phyloP scores from a whole-genome alignment of 345 rosid genomes.

The Hibiscus tridactylites region DNA sequence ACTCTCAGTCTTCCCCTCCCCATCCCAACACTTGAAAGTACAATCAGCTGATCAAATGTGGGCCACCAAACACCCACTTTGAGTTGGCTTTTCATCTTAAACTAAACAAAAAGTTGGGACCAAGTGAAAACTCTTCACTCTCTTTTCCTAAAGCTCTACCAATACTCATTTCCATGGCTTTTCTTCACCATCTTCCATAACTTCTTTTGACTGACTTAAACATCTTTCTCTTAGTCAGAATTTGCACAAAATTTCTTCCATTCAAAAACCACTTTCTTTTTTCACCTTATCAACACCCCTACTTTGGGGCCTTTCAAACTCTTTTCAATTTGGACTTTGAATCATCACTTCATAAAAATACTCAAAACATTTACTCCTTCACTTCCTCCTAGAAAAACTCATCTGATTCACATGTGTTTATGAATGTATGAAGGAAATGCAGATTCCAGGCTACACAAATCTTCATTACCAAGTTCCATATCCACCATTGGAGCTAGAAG shows the following conservation, averaged over 20 bases:
- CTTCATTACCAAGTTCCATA: slow-evolving; percentile 31
- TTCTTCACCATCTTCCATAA: slow-evolving; percentile 23
- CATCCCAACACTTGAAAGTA: slow-evolving; percentile 11
- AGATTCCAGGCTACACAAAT: slow-evolving; percentile 20
- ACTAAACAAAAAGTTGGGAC: slow-evolving; percentile 29
- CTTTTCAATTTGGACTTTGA: not conserved
- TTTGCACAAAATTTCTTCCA: not conserved
- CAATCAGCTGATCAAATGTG: slow-evolving; percentile 3
- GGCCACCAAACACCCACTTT: slow-evolving; percentile 28
- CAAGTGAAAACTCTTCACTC: slow-evolving; percentile 8
- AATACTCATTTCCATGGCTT: slow-evolving; percentile 16
- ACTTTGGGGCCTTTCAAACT: not conserved
- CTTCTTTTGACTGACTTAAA: slow-evolving; percentile 46
- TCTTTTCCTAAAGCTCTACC: slow-evolving; percentile 28
- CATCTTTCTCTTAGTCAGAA: not conserved
- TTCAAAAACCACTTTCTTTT: not conserved
- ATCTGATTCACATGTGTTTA: not conserved
- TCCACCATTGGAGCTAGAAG: slow-evolving; percentile 45
- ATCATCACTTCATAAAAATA: not conserved
- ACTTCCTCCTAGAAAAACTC: not conserved
- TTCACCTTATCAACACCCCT: not conserved
- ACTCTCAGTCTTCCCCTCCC: slow-evolving; percentile 4
- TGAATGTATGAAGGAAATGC: slow-evolving; percentile 25
- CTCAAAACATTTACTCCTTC: not conserved
- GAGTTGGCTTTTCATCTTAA: slow-evolving; percentile 34